phyloP scores from a whole-genome alignment of 192 early-diverging fungal genomes.

The Phycomyces nitens region DNA sequence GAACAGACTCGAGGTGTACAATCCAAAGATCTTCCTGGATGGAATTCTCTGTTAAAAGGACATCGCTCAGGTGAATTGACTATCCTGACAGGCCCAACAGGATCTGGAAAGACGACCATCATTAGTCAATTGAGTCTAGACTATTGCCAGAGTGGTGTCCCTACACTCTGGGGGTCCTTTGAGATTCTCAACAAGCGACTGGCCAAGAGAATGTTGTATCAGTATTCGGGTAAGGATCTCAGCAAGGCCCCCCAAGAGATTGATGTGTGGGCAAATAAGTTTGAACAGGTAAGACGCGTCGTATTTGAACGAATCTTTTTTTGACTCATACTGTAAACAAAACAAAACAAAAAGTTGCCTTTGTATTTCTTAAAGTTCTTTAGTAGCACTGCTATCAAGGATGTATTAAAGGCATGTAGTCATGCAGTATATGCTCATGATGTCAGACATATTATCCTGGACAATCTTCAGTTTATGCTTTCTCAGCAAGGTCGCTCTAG shows the following conservation, averaged over 20 bases:
- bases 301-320: neutral
- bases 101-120: constrained; percentile 69
- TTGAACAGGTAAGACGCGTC: constrained; percentile 47
- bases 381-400: constrained; percentile 62
- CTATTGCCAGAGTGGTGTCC: constrained; percentile 63
- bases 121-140: constrained; percentile 69
- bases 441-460: constrained; percentile 68
- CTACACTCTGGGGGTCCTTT: constrained; percentile 75
- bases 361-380: constrained; percentile 74
- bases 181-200: constrained; percentile 70
- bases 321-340: neutral
- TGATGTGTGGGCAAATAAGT: constrained; percentile 56
- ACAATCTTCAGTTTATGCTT: constrained; percentile 78
- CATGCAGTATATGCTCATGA: constrained; percentile 68
- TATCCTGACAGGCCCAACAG: constrained; percentile 65
- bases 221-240: constrained; percentile 58
- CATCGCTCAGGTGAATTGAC: constrained; percentile 69
- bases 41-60: constrained; percentile 62
- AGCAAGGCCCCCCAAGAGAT: constrained; percentile 44
- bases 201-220: constrained; percentile 65
- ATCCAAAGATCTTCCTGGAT: constrained; percentile 57
- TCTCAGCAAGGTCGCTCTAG: constrained; percentile 54
- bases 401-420: constrained; percentile 61
- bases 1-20: constrained; percentile 61
- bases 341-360: too few relatives aligned